Evolutionary conservation across 305 asterid genomes (phyloP).

Genomic region (Withania somnifera): DNA sequence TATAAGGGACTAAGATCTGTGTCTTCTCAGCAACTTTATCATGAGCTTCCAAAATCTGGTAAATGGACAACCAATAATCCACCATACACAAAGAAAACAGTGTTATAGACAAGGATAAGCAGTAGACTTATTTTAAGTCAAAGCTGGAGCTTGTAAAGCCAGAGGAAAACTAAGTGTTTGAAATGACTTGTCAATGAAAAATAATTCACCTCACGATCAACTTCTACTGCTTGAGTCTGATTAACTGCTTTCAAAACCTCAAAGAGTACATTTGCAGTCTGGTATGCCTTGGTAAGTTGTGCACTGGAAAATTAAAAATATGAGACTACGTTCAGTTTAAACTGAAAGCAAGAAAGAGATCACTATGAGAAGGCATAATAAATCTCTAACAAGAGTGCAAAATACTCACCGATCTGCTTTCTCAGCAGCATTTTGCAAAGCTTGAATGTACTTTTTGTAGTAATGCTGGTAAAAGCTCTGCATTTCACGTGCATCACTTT

Average conservation of each 20-base stretch:
- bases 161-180: background rate
- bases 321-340: constrained; percentile 1
- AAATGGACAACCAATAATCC: constrained; percentile 5
- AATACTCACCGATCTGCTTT: constrained; percentile 89
- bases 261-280: constrained; percentile 96
- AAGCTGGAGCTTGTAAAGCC: background rate
- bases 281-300: constrained; percentile 96
- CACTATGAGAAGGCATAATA: background rate
- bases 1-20: constrained; percentile 87
- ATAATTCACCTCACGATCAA: constrained; percentile 78
- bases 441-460: constrained; percentile 93
- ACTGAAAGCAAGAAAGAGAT: background rate
- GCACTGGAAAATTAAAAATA: constrained; percentile 50
- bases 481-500: constrained; percentile 99
- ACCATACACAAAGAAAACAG: constrained; percentile 10
- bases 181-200: background rate
- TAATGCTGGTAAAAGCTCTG: constrained; percentile 99
- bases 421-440: constrained; percentile 96
- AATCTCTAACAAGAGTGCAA: background rate
- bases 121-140: constrained; percentile 3
- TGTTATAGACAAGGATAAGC: background rate
- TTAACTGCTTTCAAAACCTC: constrained; percentile 98
- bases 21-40: constrained; percentile 99
- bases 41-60: constrained; percentile 84
- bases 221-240: constrained; percentile 93